Conservation (phyloP, 306 rosid species). For the Notholithocarpus densiflorus region DNA sequence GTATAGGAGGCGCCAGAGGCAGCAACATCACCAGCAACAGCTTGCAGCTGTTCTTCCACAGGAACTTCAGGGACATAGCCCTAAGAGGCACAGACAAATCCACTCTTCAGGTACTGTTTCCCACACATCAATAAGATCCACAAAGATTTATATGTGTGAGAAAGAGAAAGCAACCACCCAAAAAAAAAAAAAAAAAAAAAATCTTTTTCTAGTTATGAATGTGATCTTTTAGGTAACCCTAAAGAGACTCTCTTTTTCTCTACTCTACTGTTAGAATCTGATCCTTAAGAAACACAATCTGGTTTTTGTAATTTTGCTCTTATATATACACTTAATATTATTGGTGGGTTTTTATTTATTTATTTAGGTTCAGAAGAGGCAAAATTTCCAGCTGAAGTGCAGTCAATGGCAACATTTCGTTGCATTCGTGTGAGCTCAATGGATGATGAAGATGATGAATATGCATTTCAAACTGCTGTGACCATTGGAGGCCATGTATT, state of each 20-base stretch:
- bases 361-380: conserved; percentile 33
- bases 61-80: conserved; percentile 15
- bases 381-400: conserved; percentile 49
- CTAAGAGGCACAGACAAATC: conserved; percentile 31
- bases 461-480: conserved; percentile 60
- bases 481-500: conserved; percentile 63
- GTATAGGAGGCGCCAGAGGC: conserved; percentile 37
- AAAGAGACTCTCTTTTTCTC: not conserved
- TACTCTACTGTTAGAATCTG: not conserved
- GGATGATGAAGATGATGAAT: conserved; percentile 38
- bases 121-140: not conserved
- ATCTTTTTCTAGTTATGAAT: not conserved
- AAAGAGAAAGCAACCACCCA: not conserved
- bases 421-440: conserved; percentile 47
- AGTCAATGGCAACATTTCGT: conserved; percentile 38
- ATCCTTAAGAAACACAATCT: not conserved
- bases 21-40: conserved; percentile 2
- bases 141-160: not conserved
- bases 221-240: conserved; percentile 15
- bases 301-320: not conserved
- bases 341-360: not conserved
- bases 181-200: not conserved
- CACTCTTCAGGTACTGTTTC: conserved; percentile 18
- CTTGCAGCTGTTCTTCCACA: conserved; percentile 17
- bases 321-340: not conserved